These are phyloP conservation scores for Aspergillus indologenus DNA, from an alignment of 495 filamentous ascomycete species.

Conservation along the genomic window DNA sequence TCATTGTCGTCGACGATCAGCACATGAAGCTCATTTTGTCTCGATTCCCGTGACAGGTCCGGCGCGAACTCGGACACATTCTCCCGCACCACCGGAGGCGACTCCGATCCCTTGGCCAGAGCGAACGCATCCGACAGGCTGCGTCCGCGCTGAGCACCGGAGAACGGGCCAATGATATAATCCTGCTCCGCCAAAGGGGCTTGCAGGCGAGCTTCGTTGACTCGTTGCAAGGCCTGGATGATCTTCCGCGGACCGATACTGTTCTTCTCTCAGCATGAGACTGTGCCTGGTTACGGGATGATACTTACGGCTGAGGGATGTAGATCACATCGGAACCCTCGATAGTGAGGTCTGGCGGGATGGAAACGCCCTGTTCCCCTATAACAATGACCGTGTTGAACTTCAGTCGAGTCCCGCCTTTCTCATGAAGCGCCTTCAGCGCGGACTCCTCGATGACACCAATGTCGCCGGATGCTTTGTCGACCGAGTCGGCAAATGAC, in stretches of 20 bases:
- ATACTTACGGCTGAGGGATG: conserved; percentile 34
- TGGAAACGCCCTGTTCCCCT: conserved; percentile 17
- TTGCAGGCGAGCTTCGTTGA: conserved; percentile 12
- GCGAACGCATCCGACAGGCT: conserved; percentile 16
- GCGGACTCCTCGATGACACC: conserved; percentile 30
- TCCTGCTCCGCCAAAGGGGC: not conserved
- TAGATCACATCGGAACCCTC: conserved; percentile 21
- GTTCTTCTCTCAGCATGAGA: conserved; percentile 11
- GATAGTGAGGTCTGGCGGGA: conserved; percentile 8
- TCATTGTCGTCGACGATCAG: conserved; percentile 50
- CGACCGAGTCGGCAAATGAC: conserved; percentile 28
- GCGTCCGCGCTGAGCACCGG: conserved; percentile 7
- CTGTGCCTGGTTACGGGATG: not conserved
- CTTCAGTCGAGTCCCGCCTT: conserved; percentile 12
- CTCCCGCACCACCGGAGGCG: conserved; percentile 17
- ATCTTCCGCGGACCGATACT: conserved; percentile 38
- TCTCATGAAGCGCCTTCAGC: conserved; percentile 13
- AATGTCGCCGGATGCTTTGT: conserved; percentile 27
- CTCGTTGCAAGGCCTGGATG: conserved; percentile 22
- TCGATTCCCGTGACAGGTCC: conserved; percentile 1
- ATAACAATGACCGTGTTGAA: conserved; percentile 33
- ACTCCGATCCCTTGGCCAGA: conserved; percentile 17
- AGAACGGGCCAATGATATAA: conserved; percentile 10
- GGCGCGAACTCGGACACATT: conserved; percentile 8
- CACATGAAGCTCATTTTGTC: conserved; percentile 23